Conservation (phyloP, 345 rosid genomes). For the Populus tremula region DNA sequence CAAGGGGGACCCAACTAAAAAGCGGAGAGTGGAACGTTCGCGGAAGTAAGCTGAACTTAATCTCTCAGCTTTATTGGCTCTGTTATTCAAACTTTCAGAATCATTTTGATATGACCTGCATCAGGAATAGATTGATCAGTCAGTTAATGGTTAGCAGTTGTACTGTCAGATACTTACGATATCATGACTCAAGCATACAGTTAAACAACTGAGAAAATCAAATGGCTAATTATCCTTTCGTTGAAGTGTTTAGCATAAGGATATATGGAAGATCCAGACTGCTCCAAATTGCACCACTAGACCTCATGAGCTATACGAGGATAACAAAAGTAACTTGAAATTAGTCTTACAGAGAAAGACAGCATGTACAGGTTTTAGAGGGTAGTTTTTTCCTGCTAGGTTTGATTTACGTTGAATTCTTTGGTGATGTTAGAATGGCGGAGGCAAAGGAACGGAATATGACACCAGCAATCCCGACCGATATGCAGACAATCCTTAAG, state of each 20-base stretch:
- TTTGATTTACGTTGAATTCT: neutral
- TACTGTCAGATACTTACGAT: neutral
- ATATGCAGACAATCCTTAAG: slow-evolving; percentile 55
- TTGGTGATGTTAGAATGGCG: slow-evolving; percentile 55
- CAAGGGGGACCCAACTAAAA: slow-evolving; percentile 65
- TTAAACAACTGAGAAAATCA: neutral
- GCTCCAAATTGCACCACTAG: neutral
- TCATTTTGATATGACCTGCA: neutral
- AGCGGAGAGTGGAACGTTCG: slow-evolving; percentile 71
- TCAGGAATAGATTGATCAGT: neutral
- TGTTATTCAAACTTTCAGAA: neutral
- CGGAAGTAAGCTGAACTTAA: slow-evolving; percentile 50
- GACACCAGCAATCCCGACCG: slow-evolving; percentile 50
- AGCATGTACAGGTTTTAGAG: neutral
- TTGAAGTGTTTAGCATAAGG: neutral
- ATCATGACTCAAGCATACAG: neutral
- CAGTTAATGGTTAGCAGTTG: neutral
- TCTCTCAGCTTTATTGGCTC: neutral
- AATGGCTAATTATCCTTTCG: neutral
- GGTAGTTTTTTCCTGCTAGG: neutral
- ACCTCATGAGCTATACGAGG: neutral
- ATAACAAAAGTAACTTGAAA: neutral
- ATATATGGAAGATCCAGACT: neutral
- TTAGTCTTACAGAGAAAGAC: neutral
- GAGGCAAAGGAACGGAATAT: slow-evolving; percentile 68